Percentiles rank a stretch among this genome's conserved stretches.
These are phyloP conservation scores for Abrus precatorius DNA, from an alignment of 306 rosid species.

Conservation along the genomic window DNA sequence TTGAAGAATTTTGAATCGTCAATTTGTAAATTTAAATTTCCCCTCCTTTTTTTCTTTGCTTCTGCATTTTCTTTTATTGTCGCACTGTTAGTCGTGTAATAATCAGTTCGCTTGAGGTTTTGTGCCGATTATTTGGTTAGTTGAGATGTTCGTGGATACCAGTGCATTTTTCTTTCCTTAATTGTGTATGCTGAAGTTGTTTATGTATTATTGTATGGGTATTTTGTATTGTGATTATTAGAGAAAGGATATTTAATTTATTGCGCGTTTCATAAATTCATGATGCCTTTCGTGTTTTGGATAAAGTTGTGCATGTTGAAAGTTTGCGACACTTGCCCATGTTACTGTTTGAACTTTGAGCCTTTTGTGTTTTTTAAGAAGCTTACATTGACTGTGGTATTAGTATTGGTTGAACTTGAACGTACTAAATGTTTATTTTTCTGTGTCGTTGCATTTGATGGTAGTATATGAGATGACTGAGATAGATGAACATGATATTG, in stretches of 20 bases:
- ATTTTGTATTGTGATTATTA: not conserved
- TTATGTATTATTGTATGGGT: not conserved
- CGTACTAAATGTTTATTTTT: conserved; percentile 15
- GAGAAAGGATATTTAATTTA: conserved; percentile 12
- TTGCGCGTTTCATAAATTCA: not conserved
- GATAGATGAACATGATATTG: conserved; percentile 45
- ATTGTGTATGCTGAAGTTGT: conserved; percentile 2
- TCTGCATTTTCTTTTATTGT: not conserved
- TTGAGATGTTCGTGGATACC: conserved; percentile 29
- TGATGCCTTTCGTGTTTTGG: not conserved
- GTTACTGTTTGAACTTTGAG: conserved; percentile 12
- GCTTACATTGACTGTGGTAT: conserved; percentile 29
- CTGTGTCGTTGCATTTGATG: conserved; percentile 18
- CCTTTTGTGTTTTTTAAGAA: conserved; percentile 6
- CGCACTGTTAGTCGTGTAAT: not conserved
- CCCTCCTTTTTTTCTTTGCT: not conserved
- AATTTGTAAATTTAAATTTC: not conserved
- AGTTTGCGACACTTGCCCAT: conserved; percentile 1
- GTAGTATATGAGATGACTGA: conserved; percentile 34
- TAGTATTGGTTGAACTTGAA: conserved; percentile 15
- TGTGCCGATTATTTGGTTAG: conserved; percentile 5
- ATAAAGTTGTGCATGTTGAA: not conserved
- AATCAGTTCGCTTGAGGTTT: conserved; percentile 10
- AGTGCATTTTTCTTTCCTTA: not conserved
- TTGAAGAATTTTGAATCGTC: not conserved